Base-by-base conservation (phyloP, 148 eudicot species). In the Cornus florida region DNA sequence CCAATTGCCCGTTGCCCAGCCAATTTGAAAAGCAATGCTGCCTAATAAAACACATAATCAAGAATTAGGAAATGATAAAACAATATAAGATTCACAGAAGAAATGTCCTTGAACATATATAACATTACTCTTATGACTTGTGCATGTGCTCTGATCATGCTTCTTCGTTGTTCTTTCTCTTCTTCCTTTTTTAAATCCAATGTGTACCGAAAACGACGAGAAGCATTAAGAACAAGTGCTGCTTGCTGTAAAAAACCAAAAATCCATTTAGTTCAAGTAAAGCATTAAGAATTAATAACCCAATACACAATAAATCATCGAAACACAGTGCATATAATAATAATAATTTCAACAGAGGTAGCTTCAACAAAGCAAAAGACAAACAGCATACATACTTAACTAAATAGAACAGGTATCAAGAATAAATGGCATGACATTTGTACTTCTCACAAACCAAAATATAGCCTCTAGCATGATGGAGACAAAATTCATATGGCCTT, bases 121-220 rank as follows among this genome's bases (percentile, higher is more conserved):
- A n/a, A 32, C 12, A 22, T 80, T 88, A 93, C 98, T 87, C 98
- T 87, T 69, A 95, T 87, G 75, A 95, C 98, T 93, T 93, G 98
- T 14, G 98, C 98, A 83, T 95, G 98, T 65, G 98, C 91, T 87
- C 98, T 91, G 62, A 95, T 95, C 93, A 95, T 87, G 77, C 96
- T 80, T 50, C 96, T 91, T 73, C 94, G 73, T 17, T 87, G 87
- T 57, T 95, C 98, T 84, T 84, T 87, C 83, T 93, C 94, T 69
- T 93, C 96, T 70, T 88, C 90, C 73, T 85, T 93, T 80, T 84
- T 86, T 72, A 95, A 81, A 86, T 95, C 98, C 64, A 95, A 81
- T 12, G 98, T 95, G 70, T 95, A 95, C 53, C 98, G 93, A 79
- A 95, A 95, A 68, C 98, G 93, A 31, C 98, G 92, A 22, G 96